Evolutionary conservation across 176 grass and related monocot genomes (phyloP).

Genomic region (Tillandsia fasciculata): DNA sequence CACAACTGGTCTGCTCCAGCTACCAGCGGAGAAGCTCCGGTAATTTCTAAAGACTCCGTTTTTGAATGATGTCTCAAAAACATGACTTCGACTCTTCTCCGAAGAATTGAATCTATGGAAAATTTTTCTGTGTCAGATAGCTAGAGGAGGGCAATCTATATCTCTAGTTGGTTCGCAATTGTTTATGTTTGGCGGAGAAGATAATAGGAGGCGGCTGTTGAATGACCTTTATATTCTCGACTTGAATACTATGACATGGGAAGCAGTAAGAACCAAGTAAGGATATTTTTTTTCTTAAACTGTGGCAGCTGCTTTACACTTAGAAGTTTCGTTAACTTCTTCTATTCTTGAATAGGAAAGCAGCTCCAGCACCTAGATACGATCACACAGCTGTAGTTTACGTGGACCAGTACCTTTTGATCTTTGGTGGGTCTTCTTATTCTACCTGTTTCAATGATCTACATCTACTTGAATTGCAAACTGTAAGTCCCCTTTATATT

Average conservation of each 20-base stretch:
- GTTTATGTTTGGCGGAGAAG: constrained; percentile 95
- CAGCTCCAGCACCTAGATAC: constrained; percentile 64
- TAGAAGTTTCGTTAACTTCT: not conserved
- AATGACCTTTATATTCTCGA: constrained; percentile 89
- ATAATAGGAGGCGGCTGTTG: constrained; percentile 64
- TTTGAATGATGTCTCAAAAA: constrained; percentile 6
- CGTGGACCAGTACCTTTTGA: constrained; percentile 72
- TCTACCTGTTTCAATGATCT: constrained; percentile 96
- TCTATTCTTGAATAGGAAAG: constrained; percentile 43
- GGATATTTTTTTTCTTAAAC: constrained; percentile 17
- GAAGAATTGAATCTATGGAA: constrained; percentile 2
- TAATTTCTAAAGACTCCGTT: constrained; percentile 39
- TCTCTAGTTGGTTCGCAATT: constrained; percentile 52
- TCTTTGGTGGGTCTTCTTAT: constrained; percentile 91
- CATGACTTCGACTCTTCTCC: not conserved
- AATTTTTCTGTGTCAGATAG: constrained; percentile 38
- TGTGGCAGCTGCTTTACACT: not conserved
- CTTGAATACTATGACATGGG: constrained; percentile 92
- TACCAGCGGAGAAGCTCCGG: constrained; percentile 72
- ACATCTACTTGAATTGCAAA: constrained; percentile 72
- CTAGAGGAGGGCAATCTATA: constrained; percentile 75
- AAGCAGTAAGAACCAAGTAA: constrained; percentile 63
- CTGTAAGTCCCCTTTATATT: constrained; percentile 33
- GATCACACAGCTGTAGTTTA: constrained; percentile 78
- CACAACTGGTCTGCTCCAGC: constrained; percentile 48